phyloP scores from a whole-genome alignment of 78 protist genomes.

The Dictyostelium citrinum region DNA sequence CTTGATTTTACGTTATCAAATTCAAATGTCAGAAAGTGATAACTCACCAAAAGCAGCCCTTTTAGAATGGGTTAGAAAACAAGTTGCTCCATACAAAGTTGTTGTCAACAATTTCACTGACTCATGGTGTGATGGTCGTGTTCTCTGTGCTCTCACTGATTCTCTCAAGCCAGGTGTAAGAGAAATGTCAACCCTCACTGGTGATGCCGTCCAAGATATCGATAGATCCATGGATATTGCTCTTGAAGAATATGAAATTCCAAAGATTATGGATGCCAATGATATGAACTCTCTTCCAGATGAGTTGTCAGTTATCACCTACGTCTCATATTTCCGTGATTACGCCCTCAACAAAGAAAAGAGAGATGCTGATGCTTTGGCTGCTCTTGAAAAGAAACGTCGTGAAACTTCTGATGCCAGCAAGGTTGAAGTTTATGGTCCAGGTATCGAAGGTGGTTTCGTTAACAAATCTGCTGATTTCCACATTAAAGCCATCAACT shows the following conservation, averaged over 20 bases:
- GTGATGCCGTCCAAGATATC: conserved; percentile 51
- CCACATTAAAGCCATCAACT: conserved; percentile 68
- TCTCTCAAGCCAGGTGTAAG: conserved; percentile 73
- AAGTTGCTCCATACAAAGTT: conserved; percentile 70
- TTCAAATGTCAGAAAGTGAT: conserved; percentile 77
- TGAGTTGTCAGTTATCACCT: conserved; percentile 82
- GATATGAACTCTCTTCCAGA: conserved; percentile 82
- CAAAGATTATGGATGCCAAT: conserved; percentile 78
- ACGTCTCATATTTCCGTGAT: conserved; percentile 79
- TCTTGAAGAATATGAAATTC: conserved; percentile 63
- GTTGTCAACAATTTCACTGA: conserved; percentile 75
- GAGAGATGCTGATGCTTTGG: conserved; percentile 40
- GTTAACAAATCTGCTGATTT: conserved; percentile 53
- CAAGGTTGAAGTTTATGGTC: conserved; percentile 49
- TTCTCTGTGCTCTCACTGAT: conserved; percentile 77
- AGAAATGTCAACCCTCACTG: conserved; percentile 26
- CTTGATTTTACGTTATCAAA: conserved; percentile 87
- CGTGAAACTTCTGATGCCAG: conserved; percentile 44
- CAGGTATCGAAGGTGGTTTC: conserved; percentile 67
- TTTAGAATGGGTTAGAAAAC: conserved; percentile 83
- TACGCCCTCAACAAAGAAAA: conserved; percentile 65
- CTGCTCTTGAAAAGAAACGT: conserved; percentile 50
- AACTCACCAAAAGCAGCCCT: conserved; percentile 80
- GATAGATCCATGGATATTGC: conserved; percentile 76
- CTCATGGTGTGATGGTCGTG: conserved; percentile 81